Evolutionary conservation across 2,329 filamentous ascomycete genomes (phyloP), one percentile per base, ranked within the genome.

Genomic region (Fonsecaea pedrosoi): DNA sequence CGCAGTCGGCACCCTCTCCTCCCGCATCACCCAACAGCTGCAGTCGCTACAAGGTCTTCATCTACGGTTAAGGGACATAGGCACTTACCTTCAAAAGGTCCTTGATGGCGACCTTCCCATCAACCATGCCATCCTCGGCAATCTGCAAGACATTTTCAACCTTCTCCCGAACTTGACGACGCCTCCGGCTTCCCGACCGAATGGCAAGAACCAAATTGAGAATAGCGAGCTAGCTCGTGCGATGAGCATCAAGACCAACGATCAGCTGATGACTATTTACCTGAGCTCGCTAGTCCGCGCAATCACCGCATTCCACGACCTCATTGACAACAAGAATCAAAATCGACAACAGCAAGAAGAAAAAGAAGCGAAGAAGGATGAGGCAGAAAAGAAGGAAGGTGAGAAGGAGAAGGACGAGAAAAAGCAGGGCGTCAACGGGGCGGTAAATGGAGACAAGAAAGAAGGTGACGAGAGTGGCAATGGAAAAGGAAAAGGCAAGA

Each of bases 301-400:
- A 65, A 99, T 99, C 77, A 98, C 95, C 12, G 95, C 95, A 7
- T 99, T 98, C 89, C 95, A 99, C 79, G 95, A 99, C 78, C 83
- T 99, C 73, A 99, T 99, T 73, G 95, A 99, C 84, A 99, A 99
- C 85, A 99, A 99, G 87, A 97, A 98, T 73, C 94, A 98, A 83
- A 99, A 99, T 82, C 88, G 94, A 78, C 94, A 98, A 81, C 92
- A 96, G 79, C 91, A 96, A 76, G 95, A 98, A 77, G 95, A 99
- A 76, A 94, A 94, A 82, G 94, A 98, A 74, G 86, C 84, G 54
- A 88, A 90, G 75, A 92, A 92, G 82, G 92, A 89, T 67, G 87
- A 87, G 58, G 84, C 84, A 72, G 85, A 84, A 70, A 80, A 81
- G 64, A 82, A 82, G 67, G 88, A 93, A 76, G 89, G 90, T 54